Base-by-base conservation (phyloP, 345 rosid species). In the Streptanthus diversifolius region DNA sequence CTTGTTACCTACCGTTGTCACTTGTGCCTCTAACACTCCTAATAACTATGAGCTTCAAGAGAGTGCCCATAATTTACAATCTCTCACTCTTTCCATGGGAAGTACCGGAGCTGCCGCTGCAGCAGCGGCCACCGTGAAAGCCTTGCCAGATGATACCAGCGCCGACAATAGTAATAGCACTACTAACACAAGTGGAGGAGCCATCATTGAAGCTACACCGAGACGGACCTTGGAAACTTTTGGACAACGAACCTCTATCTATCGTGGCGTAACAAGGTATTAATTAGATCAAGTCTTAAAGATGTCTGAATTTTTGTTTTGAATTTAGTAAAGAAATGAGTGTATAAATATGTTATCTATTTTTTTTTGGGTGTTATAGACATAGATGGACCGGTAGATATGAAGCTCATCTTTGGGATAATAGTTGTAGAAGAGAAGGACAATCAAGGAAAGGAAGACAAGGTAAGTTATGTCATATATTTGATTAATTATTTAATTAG, bases 321-420 rank as follows among this genome's bases (percentile, higher is more conserved):
- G 1, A 21, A 13, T 71, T 36, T 22, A 24, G 47, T 71, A 52
- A 15, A 3, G 9, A 27, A 54, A 37, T 41, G 12, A 2, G 36
- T 56, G 5, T 48, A 18, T 68, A 30, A 72, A 21, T 53, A 30
- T 54, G 5, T 12, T 39, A 14, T 19, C 0, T 19, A 27, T 8
- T 11, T 33, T 67, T 8, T 66, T 59, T 30, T 56, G 56, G 57
- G 35, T 67, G 54, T 48, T 72, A 60, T 56, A 95, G 99, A 81
- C 99, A 95, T 86, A 78, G 99, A 70, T 95, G 99, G 99, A 95
- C 99, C 0, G 99, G 99, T 74, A 78, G 99, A 78, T 95, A 95
- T 63, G 99, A 95, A 85, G 98, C 99, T 66, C 99, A 95, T 85
- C 91, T 95, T 30, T 95, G 99, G 99, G 99, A 95, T 66, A 95